These are phyloP conservation scores for Sporothrix pseudoabietina DNA, from an alignment of 2,329 filamentous ascomycete species.

Conservation along the genomic window DNA sequence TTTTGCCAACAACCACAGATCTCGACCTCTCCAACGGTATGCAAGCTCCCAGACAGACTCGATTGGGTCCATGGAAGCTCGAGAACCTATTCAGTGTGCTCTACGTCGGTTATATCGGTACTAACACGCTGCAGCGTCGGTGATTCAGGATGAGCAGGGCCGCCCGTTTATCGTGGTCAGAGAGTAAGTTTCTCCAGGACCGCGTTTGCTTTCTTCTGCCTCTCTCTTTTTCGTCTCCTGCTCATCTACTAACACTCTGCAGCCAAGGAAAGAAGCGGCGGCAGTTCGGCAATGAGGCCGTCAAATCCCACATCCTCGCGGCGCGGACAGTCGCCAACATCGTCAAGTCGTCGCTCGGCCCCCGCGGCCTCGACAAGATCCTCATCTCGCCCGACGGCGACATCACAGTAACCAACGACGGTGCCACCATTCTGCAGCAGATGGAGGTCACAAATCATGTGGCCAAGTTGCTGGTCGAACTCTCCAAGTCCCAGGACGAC, in stretches of 20 bases:
- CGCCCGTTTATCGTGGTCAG: conserved; percentile 97
- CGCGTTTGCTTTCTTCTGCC: conserved; percentile 11
- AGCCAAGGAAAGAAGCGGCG: conserved; percentile 98
- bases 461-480: conserved; percentile 91
- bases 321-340: conserved; percentile 95
- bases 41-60: conserved; percentile 36
- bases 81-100: neutral
- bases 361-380: conserved; percentile 97
- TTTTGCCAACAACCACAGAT: conserved; percentile 53
- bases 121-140: conserved; percentile 52
- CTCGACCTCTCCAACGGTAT: conserved; percentile 83
- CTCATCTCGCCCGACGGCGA: conserved; percentile 97
- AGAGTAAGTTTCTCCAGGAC: conserved; percentile 66
- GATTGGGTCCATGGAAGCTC: neutral
- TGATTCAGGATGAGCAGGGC: conserved; percentile 97
- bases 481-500: conserved; percentile 98
- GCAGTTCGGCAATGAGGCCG: conserved; percentile 92
- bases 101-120: neutral
- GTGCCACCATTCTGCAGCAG: conserved; percentile 93
- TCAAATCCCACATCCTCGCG: conserved; percentile 97
- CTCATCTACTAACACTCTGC: neutral
- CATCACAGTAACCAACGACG: conserved; percentile 99
- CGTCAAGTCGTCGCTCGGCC: conserved; percentile 94
- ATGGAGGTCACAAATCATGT: conserved; percentile 99
- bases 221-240: too few species aligned